phyloP scores from a whole-genome alignment of 2,329 filamentous ascomycete species.

The Penicillium sp. region DNA sequence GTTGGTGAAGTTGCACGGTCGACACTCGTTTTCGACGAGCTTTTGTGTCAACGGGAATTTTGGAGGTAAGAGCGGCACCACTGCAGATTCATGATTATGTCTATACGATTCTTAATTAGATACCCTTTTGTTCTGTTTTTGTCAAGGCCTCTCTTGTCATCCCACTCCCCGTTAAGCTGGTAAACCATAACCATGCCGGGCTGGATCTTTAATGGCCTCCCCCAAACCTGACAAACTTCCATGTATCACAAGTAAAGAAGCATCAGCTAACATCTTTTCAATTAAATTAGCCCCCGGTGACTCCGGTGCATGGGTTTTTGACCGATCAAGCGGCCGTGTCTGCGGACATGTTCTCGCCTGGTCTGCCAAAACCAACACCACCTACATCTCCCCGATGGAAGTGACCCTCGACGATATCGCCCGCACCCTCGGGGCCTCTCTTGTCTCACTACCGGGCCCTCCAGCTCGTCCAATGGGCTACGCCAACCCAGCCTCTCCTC shows the following conservation, averaged over 20 bases:
- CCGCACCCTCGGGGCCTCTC: constrained; percentile 70
- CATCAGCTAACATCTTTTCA: constrained; percentile 21
- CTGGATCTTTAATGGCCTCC: constrained; percentile 8
- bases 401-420: constrained; percentile 84
- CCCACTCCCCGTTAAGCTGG: constrained; percentile 20
- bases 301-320: constrained; percentile 90
- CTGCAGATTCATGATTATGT: constrained; percentile 26
- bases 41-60: constrained; percentile 66
- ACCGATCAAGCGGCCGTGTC: constrained; percentile 75
- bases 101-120: constrained; percentile 27
- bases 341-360: constrained; percentile 91
- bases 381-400: constrained; percentile 96
- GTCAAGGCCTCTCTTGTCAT: not conserved
- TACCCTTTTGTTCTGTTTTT: constrained; percentile 23
- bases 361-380: constrained; percentile 77
- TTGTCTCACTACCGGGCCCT: constrained; percentile 70
- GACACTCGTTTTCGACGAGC: constrained; percentile 76
- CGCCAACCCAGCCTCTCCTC: constrained; percentile 5
- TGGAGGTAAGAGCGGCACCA: constrained; percentile 50
- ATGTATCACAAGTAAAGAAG: constrained; percentile 24
- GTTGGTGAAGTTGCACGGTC: constrained; percentile 85
- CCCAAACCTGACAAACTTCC: not conserved
- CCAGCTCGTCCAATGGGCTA: constrained; percentile 34
- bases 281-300: constrained; percentile 67
- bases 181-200: constrained; percentile 22